A percentile compares a stretch with the other conserved stretches of the same genome.
phyloP scores from a whole-genome alignment of 1,284 basidiomycete genomes.

The Ustilago trichophora region DNA sequence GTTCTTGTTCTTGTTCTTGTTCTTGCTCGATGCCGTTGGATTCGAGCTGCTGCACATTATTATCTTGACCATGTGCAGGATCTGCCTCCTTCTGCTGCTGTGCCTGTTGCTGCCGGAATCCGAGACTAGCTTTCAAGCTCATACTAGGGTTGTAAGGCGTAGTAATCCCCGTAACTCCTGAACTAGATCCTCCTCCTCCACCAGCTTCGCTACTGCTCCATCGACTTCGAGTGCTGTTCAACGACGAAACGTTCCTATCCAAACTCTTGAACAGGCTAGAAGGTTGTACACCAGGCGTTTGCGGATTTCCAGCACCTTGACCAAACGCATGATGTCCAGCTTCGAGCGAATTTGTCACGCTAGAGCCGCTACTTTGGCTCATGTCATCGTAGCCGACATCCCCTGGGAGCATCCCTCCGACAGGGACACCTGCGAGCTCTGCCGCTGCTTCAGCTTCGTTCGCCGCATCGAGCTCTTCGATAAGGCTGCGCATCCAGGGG shows the following conservation, averaged over 20 bases:
- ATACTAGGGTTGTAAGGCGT: conserved; percentile 42
- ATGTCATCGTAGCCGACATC: conserved; percentile 12
- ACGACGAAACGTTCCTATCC: conserved; percentile 35
- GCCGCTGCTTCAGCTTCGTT: conserved; percentile 52
- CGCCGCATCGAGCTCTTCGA: conserved; percentile 60
- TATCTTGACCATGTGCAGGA: no score
- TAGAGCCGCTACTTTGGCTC: conserved; percentile 18
- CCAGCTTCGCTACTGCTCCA: conserved; percentile 21
- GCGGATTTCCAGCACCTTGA: neutral
- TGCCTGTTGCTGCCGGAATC: conserved; percentile 35
- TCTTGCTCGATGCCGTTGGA: neutral
- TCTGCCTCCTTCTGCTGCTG: conserved; percentile 1
- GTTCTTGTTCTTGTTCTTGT: neutral
- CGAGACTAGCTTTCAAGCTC: conserved; percentile 28
- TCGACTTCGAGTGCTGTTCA: conserved; percentile 36
- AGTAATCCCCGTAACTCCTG: conserved; percentile 27
- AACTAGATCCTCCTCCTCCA: neutral
- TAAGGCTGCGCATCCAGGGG: conserved; percentile 77
- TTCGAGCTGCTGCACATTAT: no score
- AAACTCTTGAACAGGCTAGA: conserved; percentile 30
- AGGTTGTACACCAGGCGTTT: conserved; percentile 2
- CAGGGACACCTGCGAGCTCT: conserved; percentile 15
- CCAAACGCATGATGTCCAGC: neutral
- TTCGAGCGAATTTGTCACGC: conserved; percentile 9
- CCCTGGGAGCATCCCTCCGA: no score